Conservation (phyloP, 768 basidiomycete species). For the Leccinum broughii region DNA sequence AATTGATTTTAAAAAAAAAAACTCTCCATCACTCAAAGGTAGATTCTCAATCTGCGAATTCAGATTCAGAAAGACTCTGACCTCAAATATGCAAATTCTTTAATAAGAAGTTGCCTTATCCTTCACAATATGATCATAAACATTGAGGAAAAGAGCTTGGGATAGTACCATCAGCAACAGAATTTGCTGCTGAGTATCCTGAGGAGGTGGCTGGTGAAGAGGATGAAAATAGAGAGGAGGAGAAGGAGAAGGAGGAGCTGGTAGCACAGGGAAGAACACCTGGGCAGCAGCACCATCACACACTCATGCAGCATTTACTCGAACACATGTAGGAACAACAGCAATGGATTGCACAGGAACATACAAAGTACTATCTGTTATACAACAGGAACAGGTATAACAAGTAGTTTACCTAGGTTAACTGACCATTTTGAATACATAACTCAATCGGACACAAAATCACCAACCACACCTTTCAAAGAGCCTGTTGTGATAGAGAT, state of each 20-base stretch:
- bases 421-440: too few relatives aligned
- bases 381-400: too few relatives aligned
- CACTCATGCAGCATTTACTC: too few relatives aligned
- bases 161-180: background rate
- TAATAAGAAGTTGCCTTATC: slow-evolving; percentile 3
- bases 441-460: too few relatives aligned
- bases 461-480: too few relatives aligned
- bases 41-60: slow-evolving; percentile 11
- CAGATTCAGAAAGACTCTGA: slow-evolving; percentile 10
- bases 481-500: too few relatives aligned
- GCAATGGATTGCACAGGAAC: too few relatives aligned
- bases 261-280: background rate
- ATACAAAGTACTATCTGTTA: too few relatives aligned
- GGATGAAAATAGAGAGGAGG: background rate
- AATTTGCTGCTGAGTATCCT: background rate
- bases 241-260: background rate
- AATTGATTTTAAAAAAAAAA: too few relatives aligned
- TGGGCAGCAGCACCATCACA: background rate
- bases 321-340: background rate
- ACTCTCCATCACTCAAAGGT: slow-evolving; percentile 4
- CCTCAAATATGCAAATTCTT: slow-evolving; percentile 6
- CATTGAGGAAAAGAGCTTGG: slow-evolving; percentile 9
- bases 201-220: background rate
- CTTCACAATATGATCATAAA: slow-evolving; percentile 22
- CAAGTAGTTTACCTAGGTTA: too few relatives aligned